Evolutionary conservation across 2,329 filamentous ascomycete species (phyloP).

Genomic region (Byssochlamys sp.): DNA sequence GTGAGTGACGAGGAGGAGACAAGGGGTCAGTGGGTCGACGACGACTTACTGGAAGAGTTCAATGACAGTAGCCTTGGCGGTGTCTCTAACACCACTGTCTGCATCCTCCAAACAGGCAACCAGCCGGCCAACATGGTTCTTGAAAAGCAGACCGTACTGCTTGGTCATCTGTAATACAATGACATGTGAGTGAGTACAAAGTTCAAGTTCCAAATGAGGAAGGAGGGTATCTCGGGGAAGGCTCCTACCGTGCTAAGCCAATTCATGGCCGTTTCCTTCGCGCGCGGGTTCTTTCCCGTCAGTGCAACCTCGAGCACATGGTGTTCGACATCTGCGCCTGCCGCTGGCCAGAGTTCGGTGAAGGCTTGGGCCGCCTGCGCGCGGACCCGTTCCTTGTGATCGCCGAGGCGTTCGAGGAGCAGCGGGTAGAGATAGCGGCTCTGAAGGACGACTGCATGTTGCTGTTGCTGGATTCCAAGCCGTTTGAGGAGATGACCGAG

Average conservation of each 20-base stretch:
- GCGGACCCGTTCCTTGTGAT: constrained; percentile 77
- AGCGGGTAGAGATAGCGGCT: constrained; percentile 62
- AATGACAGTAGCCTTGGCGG: constrained; percentile 72
- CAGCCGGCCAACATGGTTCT: constrained; percentile 68
- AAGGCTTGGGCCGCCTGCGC: constrained; percentile 64
- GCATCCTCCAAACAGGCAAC: constrained; percentile 85
- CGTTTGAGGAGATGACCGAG: constrained; percentile 81
- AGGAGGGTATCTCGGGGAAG: background rate
- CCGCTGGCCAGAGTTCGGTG: constrained; percentile 63
- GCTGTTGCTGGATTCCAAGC: constrained; percentile 73
- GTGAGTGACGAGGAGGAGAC: constrained; percentile 1
- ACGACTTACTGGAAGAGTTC: constrained; percentile 65
- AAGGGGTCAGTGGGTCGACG: background rate
- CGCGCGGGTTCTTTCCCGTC: constrained; percentile 67
- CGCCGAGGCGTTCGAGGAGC: constrained; percentile 75
- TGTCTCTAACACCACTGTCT: constrained; percentile 75
- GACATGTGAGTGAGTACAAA: background rate
- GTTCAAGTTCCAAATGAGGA: background rate
- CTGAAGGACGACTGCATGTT: constrained; percentile 58
- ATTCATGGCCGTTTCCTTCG: constrained; percentile 74
- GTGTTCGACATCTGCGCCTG: constrained; percentile 65
- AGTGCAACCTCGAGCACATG: constrained; percentile 70
- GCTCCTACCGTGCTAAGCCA: constrained; percentile 66
- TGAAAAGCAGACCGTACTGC: constrained; percentile 69
- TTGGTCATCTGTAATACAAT: constrained; percentile 58